Base-by-base conservation (phyloP, 257 asterid species). In the Nicotiana tomentosiformis region DNA sequence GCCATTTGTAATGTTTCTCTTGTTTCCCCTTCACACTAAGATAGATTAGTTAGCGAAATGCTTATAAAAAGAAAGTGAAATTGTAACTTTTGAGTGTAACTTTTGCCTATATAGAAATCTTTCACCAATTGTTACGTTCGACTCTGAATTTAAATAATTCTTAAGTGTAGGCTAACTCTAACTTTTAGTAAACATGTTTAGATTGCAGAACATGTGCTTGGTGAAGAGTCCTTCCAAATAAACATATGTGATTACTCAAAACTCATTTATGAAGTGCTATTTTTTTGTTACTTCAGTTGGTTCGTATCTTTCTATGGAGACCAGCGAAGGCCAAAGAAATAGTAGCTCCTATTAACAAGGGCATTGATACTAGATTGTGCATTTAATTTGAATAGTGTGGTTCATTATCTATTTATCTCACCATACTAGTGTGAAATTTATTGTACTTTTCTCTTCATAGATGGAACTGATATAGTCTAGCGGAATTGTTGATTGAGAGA, bases 201-300 rank as follows among this genome's bases (percentile, higher is more conserved):
- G 99, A 84, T 94, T 90, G 89, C 97, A 86, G 99, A 94, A 87
- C 86, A 80, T 83, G 86, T 90, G 69, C 97, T 96, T 30, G 84
- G 53, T 82, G 98, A 94, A 84, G 91, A 83, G 82, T 93, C 99
- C 87, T 96, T 92, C 86, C 87, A 92, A 85, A 84, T 97, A 81
- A 94, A 83, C 82, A 67, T 85, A 35, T 91, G 86, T 1, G 98
- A 96, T 88, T 96, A 91, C 83, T 88, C 95, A 26, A 94, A 90
- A 77, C 88, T 96, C 80, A 83, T 93, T 70, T 92, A 90, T 46
- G 90, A 39, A 39, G 46, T 39, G 46, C 46, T 39, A 7, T 7
- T 39, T 39, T 39, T 39, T 39, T 39, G 10, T 39, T 39, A 39
- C 46, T 39, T 39, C 46, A 39, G 46, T 39, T 39, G 46, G 46